These are phyloP conservation scores for Colletotrichum nymphaeae DNA, from an alignment of 2,329 filamentous ascomycete genomes.

Conservation along the genomic window DNA sequence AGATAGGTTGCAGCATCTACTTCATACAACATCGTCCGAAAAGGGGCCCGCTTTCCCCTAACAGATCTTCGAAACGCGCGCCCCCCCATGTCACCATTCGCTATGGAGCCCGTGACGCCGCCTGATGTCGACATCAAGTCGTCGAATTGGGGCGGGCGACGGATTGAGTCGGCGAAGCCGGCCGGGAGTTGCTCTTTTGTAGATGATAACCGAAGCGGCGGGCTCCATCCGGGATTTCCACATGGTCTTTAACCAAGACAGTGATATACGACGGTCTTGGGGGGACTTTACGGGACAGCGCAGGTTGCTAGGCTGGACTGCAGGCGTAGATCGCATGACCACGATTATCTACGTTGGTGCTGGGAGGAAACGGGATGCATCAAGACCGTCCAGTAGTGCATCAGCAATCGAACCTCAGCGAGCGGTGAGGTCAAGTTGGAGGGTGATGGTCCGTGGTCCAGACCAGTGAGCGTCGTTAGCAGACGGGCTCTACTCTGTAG, in stretches of 20 bases:
- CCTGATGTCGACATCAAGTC: neutral
- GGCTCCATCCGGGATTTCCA: neutral
- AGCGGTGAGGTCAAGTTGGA: slow-evolving; percentile 7
- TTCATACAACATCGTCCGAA: neutral
- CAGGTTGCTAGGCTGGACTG: neutral
- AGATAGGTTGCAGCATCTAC: slow-evolving; percentile 1
- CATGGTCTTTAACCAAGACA: slow-evolving; percentile 4
- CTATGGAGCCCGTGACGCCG: slow-evolving; percentile 5
- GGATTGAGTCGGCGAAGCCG: slow-evolving; percentile 12
- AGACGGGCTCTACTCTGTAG: neutral
- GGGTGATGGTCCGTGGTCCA: neutral
- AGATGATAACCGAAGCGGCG: neutral
- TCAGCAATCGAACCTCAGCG: neutral
- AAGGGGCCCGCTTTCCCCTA: neutral
- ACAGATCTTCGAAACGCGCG: slow-evolving; percentile 23
- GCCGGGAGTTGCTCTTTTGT: slow-evolving; percentile 5
- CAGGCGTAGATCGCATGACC: slow-evolving; percentile 16
- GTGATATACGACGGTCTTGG: neutral
- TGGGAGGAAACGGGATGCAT: neutral
- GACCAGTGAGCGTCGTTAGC: neutral
- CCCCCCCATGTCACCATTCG: slow-evolving; percentile 3
- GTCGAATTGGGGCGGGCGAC: slow-evolving; percentile 3
- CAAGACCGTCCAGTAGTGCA: neutral
- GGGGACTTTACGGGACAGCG: neutral
- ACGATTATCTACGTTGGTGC: neutral